Percentiles rank a stretch among this genome's conserved stretches.
Evolutionary conservation across 164 flowering plant species (phyloP).

Genomic region (Aristolochia contorta): DNA sequence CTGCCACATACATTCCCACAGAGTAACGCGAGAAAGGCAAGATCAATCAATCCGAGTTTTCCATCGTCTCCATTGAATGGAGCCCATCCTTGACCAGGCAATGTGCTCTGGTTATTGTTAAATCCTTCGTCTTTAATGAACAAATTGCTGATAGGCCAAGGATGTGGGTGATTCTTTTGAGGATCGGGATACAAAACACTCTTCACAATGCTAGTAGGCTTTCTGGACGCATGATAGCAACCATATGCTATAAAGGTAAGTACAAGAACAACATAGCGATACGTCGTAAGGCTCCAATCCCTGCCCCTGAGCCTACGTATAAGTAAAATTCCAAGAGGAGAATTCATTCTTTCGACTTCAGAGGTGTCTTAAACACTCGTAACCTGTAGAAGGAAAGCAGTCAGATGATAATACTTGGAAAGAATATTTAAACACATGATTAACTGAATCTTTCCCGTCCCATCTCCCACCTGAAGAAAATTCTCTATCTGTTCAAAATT

Average conservation of each 20-base stretch:
- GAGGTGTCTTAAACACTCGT: no score
- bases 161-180: conserved; percentile 2
- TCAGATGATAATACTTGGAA: no score
- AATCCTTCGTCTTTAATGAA: conserved; percentile 31
- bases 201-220: conserved; percentile 84
- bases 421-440: no score
- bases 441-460: no score
- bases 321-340: conserved; percentile 54
- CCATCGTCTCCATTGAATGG: conserved; percentile 77
- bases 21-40: conserved; percentile 83
- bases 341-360: conserved; percentile 12
- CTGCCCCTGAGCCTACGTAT: conserved; percentile 39
- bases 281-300: conserved; percentile 42
- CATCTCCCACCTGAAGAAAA: no score
- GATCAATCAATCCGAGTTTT: conserved; percentile 80
- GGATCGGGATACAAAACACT: conserved; percentile 65
- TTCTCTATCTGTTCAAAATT: no score
- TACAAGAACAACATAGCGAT: conserved; percentile 49
- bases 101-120: conserved; percentile 6
- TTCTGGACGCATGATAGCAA: conserved; percentile 85
- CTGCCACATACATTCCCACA: conserved; percentile 78
- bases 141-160: conserved; percentile 57
- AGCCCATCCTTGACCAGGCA: conserved; percentile 44
- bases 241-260: conserved; percentile 83
- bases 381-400: no score